Evolutionary conservation across 257 asterid genomes (phyloP).

Genomic region (Nicotiana obtusifolia): DNA sequence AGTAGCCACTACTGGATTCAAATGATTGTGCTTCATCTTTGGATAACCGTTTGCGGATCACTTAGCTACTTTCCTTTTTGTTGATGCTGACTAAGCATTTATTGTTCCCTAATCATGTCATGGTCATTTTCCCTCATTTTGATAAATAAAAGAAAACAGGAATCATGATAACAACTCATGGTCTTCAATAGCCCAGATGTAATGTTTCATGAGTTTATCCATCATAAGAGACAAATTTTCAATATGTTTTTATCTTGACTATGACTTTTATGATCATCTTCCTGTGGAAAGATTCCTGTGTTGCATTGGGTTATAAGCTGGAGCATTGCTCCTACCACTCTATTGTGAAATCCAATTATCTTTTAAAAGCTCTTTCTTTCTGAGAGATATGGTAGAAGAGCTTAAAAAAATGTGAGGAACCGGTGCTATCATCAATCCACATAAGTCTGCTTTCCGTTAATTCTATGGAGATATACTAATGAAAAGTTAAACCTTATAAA

Average conservation of each 20-base stretch:
- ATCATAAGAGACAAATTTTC: neutral
- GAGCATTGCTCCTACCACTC: neutral
- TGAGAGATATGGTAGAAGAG: neutral
- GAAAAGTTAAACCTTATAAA: neutral
- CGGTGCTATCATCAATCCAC: neutral
- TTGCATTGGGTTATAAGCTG: neutral
- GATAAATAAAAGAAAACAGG: neutral
- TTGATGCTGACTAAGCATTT: neutral
- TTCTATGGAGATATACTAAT: neutral
- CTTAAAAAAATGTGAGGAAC: neutral
- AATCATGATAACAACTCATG: neutral
- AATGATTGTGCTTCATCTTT: neutral
- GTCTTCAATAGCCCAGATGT: neutral
- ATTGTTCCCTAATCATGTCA: neutral
- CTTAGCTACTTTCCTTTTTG: neutral
- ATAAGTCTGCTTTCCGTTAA: neutral
- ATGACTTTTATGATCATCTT: neutral
- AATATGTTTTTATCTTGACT: neutral
- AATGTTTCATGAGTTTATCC: neutral
- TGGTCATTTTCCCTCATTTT: neutral
- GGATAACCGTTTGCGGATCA: neutral
- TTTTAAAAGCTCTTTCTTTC: neutral
- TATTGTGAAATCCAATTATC: conserved; percentile 1
- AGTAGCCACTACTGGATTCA: conserved; percentile 5
- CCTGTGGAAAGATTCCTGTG: neutral